Evolutionary conservation across 2,329 filamentous ascomycete species (phyloP), one percentile per base, ranked within the genome.

Genomic region (Colletotrichum sp.): DNA sequence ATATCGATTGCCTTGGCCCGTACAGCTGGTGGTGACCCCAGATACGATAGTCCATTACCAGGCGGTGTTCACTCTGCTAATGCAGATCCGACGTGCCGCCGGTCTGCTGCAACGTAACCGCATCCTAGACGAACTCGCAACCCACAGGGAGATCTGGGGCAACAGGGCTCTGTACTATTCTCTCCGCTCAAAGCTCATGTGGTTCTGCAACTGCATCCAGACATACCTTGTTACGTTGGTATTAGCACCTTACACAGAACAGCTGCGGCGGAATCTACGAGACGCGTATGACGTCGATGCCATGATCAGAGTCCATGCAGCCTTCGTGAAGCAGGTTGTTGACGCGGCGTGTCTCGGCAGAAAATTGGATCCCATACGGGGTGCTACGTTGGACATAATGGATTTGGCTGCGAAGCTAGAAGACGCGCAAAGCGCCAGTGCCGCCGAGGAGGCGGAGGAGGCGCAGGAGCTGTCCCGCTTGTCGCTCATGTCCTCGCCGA

Each of bases 221-320:
- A 92, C 93, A 10, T 97, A 98, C 81, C 86, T 98, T 6, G 93
- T 92, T 5, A 93, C 92, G 18, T 89, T 95, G 3, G 94, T 96
- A 2, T 88, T 98, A 1, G 90, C 89, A 1, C 90, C 92, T 0
- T 88, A 92, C 26, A 90, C 89, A 3, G 81, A 84, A 3, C 86
- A 87, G 34, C 90, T 98, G 86, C 85, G 86, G 7, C 82, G 83
- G 4, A 86, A 89, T 1, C 88, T 98, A 68, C 83, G 85, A 16
- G 85, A 86, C 7, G 92, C 95, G 0, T 88, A 90, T 30, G 95
- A 96, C 78, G 92, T 98, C 12, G 95, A 98, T 81, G 90, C 90
- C 30, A 98, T 98, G 95, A 92, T 96, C 30, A 84, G 85, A 2
- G 89, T 93, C 1, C 96, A 98, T 81, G 85, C 90, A 6, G 82